phyloP scores from a whole-genome alignment of 1,284 basidiomycete genomes.

The Wallemia ichthyophaga region DNA sequence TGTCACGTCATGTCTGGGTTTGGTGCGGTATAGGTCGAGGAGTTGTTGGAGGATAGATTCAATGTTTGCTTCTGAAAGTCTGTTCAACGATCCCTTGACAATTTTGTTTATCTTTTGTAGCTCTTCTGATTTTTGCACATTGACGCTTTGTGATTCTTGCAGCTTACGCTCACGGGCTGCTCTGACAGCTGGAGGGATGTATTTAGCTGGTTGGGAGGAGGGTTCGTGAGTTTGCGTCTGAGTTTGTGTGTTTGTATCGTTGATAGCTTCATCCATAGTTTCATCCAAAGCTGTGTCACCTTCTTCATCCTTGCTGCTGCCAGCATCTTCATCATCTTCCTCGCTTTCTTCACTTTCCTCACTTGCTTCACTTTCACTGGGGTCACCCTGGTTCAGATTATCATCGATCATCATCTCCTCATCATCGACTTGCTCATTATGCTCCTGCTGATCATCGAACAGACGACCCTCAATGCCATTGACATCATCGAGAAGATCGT shows the following conservation, averaged over 20 bases:
- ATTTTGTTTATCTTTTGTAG: conserved; percentile 38
- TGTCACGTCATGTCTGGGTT: conserved; percentile 63
- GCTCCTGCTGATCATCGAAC: conserved; percentile 10
- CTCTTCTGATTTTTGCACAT: conserved; percentile 14
- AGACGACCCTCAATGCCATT: conserved; percentile 17
- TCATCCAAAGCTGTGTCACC: conserved; percentile 6
- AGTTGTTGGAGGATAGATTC: conserved; percentile 43
- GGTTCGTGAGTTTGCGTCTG: conserved; percentile 4
- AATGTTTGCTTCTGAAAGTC: conserved; percentile 74
- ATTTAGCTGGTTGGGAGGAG: conserved; percentile 12
- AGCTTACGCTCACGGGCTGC: conserved; percentile 8
- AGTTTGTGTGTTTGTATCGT: conserved; percentile 5
- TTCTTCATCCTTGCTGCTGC: conserved; percentile 3
- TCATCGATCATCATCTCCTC: conserved; percentile 5
- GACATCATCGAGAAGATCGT: conserved; percentile 23
- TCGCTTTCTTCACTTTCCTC: conserved; percentile 8
- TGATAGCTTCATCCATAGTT: conserved; percentile 6
- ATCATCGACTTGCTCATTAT: conserved; percentile 5
- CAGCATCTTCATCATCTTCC: conserved; percentile 4
- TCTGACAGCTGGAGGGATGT: conserved; percentile 23
- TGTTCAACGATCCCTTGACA: conserved; percentile 62
- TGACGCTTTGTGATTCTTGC: conserved; percentile 6
- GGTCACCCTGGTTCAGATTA: conserved; percentile 4
- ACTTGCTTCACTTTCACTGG: too few relatives aligned
- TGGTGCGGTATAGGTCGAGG: conserved; percentile 43